phyloP scores from a whole-genome alignment of 2,329 filamentous ascomycete genomes.

The Acrocalymma vagum region DNA sequence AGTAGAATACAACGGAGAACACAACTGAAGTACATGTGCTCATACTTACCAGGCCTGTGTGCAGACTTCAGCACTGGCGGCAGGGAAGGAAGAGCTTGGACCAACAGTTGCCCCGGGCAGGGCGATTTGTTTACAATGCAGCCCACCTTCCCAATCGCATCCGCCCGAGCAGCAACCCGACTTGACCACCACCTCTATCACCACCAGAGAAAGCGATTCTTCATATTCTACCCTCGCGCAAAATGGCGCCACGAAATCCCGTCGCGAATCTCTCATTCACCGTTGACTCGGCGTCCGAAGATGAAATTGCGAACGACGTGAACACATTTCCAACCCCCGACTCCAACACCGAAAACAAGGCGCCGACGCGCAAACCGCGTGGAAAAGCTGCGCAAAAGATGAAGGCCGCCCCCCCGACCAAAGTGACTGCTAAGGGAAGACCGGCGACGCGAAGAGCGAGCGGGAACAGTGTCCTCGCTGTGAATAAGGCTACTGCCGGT shows the following conservation, averaged over 20 bases:
- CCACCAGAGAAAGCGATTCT: too few relatives aligned
- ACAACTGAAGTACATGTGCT: too few relatives aligned
- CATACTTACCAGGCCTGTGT: too few relatives aligned
- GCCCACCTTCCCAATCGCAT: conserved; percentile 10
- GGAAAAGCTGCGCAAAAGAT: conserved; percentile 37
- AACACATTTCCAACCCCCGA: conserved; percentile 48
- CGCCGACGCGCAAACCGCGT: conserved; percentile 43
- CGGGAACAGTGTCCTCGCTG: conserved; percentile 38
- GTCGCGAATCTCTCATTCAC: conserved; percentile 47
- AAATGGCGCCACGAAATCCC: conserved; percentile 44
- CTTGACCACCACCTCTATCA: conserved; percentile 1
- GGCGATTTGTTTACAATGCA: conserved; percentile 21
- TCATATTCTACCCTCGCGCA: conserved; percentile 2
- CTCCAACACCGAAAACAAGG: conserved; percentile 50
- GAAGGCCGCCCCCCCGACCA: conserved; percentile 30
- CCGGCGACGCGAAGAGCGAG: conserved; percentile 47
- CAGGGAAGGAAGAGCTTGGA: too few relatives aligned
- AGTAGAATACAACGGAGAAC: too few relatives aligned
- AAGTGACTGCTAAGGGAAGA: conserved; percentile 46
- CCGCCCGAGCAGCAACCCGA: conserved; percentile 4
- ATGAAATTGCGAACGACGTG: conserved; percentile 47
- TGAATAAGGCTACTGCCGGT: conserved; percentile 46
- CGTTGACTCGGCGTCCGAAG: conserved; percentile 51
- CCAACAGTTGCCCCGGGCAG: too few relatives aligned
- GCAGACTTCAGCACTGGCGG: too few relatives aligned